Conservation (phyloP, 805 yeast genomes). For the Helenozyma baotianmanensis region DNA sequence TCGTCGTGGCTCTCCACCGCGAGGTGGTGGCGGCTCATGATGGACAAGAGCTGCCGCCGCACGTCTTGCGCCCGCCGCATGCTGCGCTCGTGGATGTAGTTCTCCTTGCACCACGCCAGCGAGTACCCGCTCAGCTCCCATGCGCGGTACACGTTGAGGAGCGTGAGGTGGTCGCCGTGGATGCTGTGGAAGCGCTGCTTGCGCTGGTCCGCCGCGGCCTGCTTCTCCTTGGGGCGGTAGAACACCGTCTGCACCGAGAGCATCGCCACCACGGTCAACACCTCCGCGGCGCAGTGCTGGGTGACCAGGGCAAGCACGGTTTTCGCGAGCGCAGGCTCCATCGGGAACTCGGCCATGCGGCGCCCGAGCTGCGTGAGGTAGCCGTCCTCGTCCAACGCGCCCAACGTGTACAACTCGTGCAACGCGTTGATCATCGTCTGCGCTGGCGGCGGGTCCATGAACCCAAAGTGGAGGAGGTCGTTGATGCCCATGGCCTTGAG, state of each 20-base stretch:
- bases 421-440: slow-evolving; percentile 71
- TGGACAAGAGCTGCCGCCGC: slow-evolving; percentile 58
- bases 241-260: slow-evolving; percentile 80
- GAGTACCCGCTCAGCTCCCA: slow-evolving; percentile 63
- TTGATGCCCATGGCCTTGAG: slow-evolving; percentile 88
- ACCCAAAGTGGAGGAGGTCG: slow-evolving; percentile 75
- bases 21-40: slow-evolving; percentile 48
- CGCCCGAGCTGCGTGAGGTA: slow-evolving; percentile 70
- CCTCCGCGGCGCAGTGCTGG: slow-evolving; percentile 72
- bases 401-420: slow-evolving; percentile 75
- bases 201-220: slow-evolving; percentile 69
- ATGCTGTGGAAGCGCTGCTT: slow-evolving; percentile 71
- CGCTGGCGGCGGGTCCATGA: slow-evolving; percentile 89
- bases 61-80: slow-evolving; percentile 77
- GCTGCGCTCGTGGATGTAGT: slow-evolving; percentile 77
- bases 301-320: slow-evolving; percentile 69
- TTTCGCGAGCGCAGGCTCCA: slow-evolving; percentile 86
- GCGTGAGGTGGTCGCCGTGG: slow-evolving; percentile 80
- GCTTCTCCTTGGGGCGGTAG: slow-evolving; percentile 75
- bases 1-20: slow-evolving; percentile 49
- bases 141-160: slow-evolving; percentile 69
- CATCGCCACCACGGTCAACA: slow-evolving; percentile 83
- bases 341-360: slow-evolving; percentile 89
- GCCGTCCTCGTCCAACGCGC: slow-evolving; percentile 80
- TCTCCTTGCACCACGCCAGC: slow-evolving; percentile 70